Evolutionary conservation across 148 eudicot species (phyloP).

Genomic region (Dianthus caryophyllus): DNA sequence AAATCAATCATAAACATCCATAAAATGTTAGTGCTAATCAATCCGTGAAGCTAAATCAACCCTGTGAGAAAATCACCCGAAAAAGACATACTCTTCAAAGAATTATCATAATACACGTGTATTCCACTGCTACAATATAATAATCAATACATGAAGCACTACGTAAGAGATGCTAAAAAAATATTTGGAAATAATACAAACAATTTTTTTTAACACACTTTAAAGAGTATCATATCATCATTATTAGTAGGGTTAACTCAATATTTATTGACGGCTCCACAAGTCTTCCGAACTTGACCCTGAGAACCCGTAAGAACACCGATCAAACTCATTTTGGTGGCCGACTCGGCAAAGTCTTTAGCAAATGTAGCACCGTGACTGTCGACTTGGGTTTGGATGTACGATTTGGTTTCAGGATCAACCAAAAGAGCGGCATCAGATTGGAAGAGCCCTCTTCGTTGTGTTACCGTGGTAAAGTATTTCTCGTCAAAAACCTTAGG

Average conservation of each 20-base stretch:
- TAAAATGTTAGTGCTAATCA: no score
- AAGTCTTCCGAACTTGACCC: conserved; percentile 30
- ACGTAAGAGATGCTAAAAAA: no score
- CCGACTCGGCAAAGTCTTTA: conserved; percentile 29
- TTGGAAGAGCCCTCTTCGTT: conserved; percentile 43
- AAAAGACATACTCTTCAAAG: no score
- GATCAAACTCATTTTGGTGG: conserved; percentile 21
- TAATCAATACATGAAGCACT: no score
- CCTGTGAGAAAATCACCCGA: no score
- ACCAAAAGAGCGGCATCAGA: conserved; percentile 56
- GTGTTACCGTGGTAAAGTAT: conserved; percentile 40
- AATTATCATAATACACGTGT: no score
- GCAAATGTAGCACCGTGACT: conserved; percentile 29
- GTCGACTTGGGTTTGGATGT: conserved; percentile 28
- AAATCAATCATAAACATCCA: no score
- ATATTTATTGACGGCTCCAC: conserved; percentile 25
- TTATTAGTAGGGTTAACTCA: background rate
- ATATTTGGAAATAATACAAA: no score
- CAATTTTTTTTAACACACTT: no score
- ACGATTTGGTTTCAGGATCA: conserved; percentile 28
- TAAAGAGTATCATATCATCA: no score
- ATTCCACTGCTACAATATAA: no score
- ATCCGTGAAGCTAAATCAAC: no score
- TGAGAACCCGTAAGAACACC: conserved; percentile 21
- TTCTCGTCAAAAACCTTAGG: conserved; percentile 34